Base-by-base conservation (phyloP, 768 basidiomycete genomes). In the Auriscalpium orientale region DNA sequence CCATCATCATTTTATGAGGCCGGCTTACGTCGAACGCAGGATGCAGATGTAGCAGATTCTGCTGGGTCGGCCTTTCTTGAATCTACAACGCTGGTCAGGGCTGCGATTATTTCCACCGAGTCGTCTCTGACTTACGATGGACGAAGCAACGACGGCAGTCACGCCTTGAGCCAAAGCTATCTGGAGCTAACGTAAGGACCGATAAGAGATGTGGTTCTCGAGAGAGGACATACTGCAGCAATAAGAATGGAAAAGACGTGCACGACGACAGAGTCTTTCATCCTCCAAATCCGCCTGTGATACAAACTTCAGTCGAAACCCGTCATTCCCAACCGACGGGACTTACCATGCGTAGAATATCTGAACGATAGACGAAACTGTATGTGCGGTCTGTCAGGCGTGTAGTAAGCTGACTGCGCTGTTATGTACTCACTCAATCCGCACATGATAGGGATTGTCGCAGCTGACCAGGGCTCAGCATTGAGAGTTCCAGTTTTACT, bases 401-500 rank as follows among this genome's bases (percentile, higher is more conserved):
- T 1, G 7, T 28, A 28, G 28, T 28, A 28, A 28, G 7, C 28
- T 5, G 4, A 28, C 28, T 28, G 28, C 28, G 28, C 28, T 4
- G 28, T 28, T 7, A 5, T 2, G 2, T 28, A 45, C 54, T 21
- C 20, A 67, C 66, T 61, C 36, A 63, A 43, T 16, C 56, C 65
- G 11, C 60, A 61, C 51, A 63, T 54, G 8, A 63, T 58, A 3
- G 62, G 56, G 20, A 63, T 54, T 7, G 58, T 47, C 20, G 45
- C 37, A 28, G 54, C 57, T 15, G 55, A 55, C 54, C 56, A 60
- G 36, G 63, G 65, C 33, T 59, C 53, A 9, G 50, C 44, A 16
- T 53, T 34, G 38, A 67, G 56, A 0, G 57, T 46, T 10, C 46
- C 54, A 20, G 64, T 49, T 51, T 66, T 62, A 13, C 64, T 57